phyloP scores from a whole-genome alignment of 1,139 yeast species.

The Blastobotrys proliferans region DNA sequence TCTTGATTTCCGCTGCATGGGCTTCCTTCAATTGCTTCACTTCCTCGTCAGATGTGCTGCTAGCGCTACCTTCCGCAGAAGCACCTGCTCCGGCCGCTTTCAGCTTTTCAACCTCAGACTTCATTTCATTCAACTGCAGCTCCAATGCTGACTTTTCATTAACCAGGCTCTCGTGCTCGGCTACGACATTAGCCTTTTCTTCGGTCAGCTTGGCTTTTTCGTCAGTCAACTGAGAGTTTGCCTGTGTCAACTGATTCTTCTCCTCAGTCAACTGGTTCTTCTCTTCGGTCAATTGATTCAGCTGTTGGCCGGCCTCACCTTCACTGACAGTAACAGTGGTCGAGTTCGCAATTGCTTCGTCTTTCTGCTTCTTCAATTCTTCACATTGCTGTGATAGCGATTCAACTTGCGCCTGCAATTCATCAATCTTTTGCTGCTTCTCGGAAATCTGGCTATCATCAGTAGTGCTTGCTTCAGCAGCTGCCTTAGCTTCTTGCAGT shows the following conservation, averaged over 20 bases:
- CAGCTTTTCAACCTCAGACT: constrained; percentile 11
- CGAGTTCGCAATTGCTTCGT: not conserved
- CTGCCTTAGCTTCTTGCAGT: constrained; percentile 33
- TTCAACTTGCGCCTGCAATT: constrained; percentile 26
- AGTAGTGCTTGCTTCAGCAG: not conserved
- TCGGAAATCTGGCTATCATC: not conserved
- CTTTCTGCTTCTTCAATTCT: constrained; percentile 1
- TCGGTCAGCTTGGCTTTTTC: constrained; percentile 7
- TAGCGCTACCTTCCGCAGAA: constrained; percentile 7
- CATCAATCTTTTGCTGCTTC: constrained; percentile 13
- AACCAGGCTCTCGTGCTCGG: constrained; percentile 14
- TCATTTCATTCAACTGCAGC: constrained; percentile 8
- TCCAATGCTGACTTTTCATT: constrained; percentile 14
- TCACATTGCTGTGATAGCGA: constrained; percentile 14
- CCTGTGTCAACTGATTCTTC: constrained; percentile 13
- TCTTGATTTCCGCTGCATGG: not conserved
- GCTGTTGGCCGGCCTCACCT: not conserved
- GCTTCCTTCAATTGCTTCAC: constrained; percentile 4
- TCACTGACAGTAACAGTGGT: not conserved
- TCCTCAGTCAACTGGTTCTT: constrained; percentile 12
- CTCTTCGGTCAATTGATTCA: constrained; percentile 8
- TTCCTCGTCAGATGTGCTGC: constrained; percentile 7
- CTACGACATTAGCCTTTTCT: constrained; percentile 8
- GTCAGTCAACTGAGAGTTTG: constrained; percentile 10
- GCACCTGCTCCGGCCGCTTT: constrained; percentile 11